Evolutionary conservation across 2,329 filamentous ascomycete genomes (phyloP).

Genomic region (Aspergillus pseudonomiae): DNA sequence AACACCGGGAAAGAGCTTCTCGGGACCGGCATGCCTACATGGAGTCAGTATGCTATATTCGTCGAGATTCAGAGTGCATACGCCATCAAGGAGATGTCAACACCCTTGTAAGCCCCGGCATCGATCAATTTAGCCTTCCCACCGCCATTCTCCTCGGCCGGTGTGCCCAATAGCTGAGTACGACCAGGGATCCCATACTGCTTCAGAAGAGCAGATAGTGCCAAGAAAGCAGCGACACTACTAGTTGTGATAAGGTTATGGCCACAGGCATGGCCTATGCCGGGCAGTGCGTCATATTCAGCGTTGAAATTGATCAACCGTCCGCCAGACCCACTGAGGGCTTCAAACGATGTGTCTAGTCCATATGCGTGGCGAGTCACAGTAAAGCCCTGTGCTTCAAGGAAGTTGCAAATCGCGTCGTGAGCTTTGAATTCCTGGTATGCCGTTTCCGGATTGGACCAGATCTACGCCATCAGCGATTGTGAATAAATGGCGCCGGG

Average conservation of each 20-base stretch:
- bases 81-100: slow-evolving; percentile 50
- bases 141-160: slow-evolving; percentile 43
- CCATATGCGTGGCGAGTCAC: slow-evolving; percentile 56
- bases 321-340: slow-evolving; percentile 46
- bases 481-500: too few relatives aligned
- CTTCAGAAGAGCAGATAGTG: slow-evolving; percentile 50
- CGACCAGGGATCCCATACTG: slow-evolving; percentile 43
- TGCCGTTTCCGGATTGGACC: slow-evolving; percentile 55
- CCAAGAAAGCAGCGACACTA: slow-evolving; percentile 45
- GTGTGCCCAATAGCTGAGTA: slow-evolving; percentile 42
- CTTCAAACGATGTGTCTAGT: slow-evolving; percentile 56
- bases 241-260: slow-evolving; percentile 45
- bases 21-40: slow-evolving; percentile 28
- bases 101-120: slow-evolving; percentile 45
- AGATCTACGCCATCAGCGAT: slow-evolving; percentile 35
- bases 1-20: slow-evolving; percentile 30
- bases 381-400: slow-evolving; percentile 49
- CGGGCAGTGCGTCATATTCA: slow-evolving; percentile 48
- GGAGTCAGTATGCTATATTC: neutral
- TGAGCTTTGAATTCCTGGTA: slow-evolving; percentile 58
- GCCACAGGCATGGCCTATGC: slow-evolving; percentile 45
- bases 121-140: slow-evolving; percentile 48
- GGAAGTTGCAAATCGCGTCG: slow-evolving; percentile 50
- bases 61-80: slow-evolving; percentile 23
- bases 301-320: slow-evolving; percentile 42